Evolutionary conservation across 441 rosid species (phyloP), one percentile per base, ranked within the genome.

Genomic region (Melastoma candidum): DNA sequence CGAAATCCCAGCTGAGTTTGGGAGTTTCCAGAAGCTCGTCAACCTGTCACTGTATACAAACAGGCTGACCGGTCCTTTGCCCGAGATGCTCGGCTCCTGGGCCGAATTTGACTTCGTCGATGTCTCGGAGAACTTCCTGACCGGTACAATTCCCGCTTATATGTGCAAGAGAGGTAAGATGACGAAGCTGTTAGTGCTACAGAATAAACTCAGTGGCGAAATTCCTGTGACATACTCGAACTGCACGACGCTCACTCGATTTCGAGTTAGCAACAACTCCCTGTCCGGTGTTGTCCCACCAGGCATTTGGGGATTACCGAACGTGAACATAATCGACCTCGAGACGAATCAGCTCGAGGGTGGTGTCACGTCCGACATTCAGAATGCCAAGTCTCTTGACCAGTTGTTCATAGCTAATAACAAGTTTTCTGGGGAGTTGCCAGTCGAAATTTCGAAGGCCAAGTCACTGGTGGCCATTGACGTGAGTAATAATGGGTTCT

Each of bases 251-350:
- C 54, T 92, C 11, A 1, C 45, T 68, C 79, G 97, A 48, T 88
- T 92, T 57, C 75, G 97, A 61, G 94, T 92, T 9, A 74, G 75
- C 56, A 60, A 75, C 1, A 92, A 92, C 66, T 78, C 74, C 0
- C 79, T 92, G 7, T 68, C 87, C 2, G 97, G 97, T 7, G 60
- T 51, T 0, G 77, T 88, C 41, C 98, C 97, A 0, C 56, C 79
- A 0, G 87, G 92, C 22, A 75, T 92, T 25, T 88, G 98, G 95
- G 97, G 97, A 11, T 71, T 92, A 56, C 95, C 98, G 0, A 9
- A 67, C 12, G 60, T 82, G 49, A 70, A 65, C 48, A 85, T 85
- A 17, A 81, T 92, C 13, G 98, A 92, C 56, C 45, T 88, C 49
- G 69, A 74, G 5, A 48, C 51, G 63, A 92, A 92, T 58, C 75